phyloP scores from a whole-genome alignment of 2,329 filamentous ascomycete genomes.

The Torrubiella hemipterigena region DNA sequence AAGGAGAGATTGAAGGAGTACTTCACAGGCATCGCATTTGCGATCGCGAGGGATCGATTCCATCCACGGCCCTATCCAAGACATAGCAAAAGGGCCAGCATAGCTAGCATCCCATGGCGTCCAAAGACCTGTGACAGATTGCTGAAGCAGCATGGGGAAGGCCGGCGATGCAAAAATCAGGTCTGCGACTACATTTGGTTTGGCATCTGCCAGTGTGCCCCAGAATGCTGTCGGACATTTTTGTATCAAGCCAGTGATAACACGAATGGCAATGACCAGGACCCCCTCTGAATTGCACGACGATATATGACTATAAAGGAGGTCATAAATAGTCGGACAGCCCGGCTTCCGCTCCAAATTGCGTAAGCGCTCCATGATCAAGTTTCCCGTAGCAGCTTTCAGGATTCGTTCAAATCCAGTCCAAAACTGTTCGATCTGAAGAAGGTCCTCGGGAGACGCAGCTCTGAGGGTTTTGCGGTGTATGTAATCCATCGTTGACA shows the following conservation, averaged over 20 bases:
- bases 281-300: constrained; percentile 39
- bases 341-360: constrained; percentile 57
- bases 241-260: constrained; percentile 58
- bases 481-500: constrained; percentile 52
- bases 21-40: constrained; percentile 67
- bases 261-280: constrained; percentile 57
- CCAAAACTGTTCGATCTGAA: constrained; percentile 64
- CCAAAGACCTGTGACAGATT: constrained; percentile 40
- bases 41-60: constrained; percentile 64
- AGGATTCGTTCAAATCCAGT: constrained; percentile 62
- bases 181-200: constrained; percentile 71
- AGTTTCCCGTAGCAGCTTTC: constrained; percentile 56
- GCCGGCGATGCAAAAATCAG: constrained; percentile 65
- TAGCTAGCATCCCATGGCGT: constrained; percentile 30
- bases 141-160: constrained; percentile 47
- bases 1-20: constrained; percentile 66
- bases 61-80: constrained; percentile 71
- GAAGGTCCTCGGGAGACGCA: constrained; percentile 20
- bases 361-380: constrained; percentile 68
- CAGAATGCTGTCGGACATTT: constrained; percentile 75
- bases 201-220: constrained; percentile 74
- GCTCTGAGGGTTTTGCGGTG: constrained; percentile 30
- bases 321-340: constrained; percentile 52
- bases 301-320: constrained; percentile 43
- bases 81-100: constrained; percentile 52